Evolutionary conservation across 805 yeast species (phyloP), one percentile per base, ranked within the genome.

Genomic region (Nakazawaea ishiwadae): DNA sequence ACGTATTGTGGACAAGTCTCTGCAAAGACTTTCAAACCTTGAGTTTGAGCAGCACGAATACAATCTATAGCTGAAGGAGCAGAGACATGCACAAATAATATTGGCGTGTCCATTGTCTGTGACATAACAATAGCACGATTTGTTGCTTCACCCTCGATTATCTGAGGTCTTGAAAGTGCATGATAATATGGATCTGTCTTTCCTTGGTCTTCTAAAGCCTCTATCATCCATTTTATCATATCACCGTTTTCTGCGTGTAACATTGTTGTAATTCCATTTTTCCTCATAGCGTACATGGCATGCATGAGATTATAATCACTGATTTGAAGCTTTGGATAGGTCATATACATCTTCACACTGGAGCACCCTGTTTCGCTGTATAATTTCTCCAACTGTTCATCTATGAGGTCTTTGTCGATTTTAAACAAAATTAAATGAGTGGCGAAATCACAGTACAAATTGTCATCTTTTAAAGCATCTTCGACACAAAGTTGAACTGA

Each of bases 361-460:
- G 50, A 44, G 21, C 46, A 39, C 17, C 51, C 52, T 27, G 46
- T 35, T 7, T 37, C 40, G n/a, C 33, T 34, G 10, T 27, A 39
- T 27, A 33, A 33, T 12, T n/a, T 27, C n/a, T 31, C 9, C 20
- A 44, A 37, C 27, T 44, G 47, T 11, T 31, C 41, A 19, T 40
- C 40, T 5, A 42, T 23, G 20, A 50, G 12, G 33, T 51, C 49
- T 5, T 45, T 43, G 10, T 45, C 51, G 11, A 48, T 44, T 7
- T 49, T 48, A 9, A 53, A 56, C 23, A 73, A 49, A 39, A 73
- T 73, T 44, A 72, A 47, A 51, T 73, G 78, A 47, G 70, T 62
- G 1, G 71, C 77, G 46, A 71, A 73, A 47, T 73, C 79, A 51
- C 75, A 69, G 48, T 66, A 65, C 51, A 46, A 48, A 47, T 35